phyloP scores from a whole-genome alignment of 371 early-diverging fungal species.

The Chytridiales sp. region DNA sequence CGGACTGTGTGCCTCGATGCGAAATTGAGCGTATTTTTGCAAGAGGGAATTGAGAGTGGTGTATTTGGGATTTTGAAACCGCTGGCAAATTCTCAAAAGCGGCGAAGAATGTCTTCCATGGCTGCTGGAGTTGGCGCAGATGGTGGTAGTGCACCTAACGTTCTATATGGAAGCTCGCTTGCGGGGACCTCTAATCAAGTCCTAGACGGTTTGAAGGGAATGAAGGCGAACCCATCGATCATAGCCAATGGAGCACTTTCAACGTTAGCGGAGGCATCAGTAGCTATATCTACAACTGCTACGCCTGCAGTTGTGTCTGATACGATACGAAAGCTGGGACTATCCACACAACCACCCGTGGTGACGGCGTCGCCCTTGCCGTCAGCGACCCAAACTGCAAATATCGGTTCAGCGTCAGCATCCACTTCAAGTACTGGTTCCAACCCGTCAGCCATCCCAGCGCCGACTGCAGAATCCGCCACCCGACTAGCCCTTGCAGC shows the following conservation, averaged over 20 bases:
- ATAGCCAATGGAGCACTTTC: neutral
- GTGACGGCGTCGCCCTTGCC: neutral
- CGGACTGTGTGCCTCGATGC: slow-evolving; percentile 79
- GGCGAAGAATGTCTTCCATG: neutral
- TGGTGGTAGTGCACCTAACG: neutral
- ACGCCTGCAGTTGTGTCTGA: neutral
- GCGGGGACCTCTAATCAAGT: neutral
- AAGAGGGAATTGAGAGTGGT: slow-evolving; percentile 45
- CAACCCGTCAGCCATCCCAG: neutral
- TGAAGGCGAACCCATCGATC: neutral
- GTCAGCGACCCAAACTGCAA: neutral
- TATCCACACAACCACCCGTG: neutral
- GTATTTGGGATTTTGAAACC: slow-evolving; percentile 15
- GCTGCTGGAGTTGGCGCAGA: neutral
- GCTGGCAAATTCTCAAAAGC: neutral
- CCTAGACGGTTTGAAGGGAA: neutral
- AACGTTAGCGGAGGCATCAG: neutral
- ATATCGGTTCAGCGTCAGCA: neutral
- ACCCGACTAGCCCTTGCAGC: slow-evolving; percentile 11
- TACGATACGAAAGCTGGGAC: neutral
- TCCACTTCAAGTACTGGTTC: neutral
- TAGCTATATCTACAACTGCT: neutral
- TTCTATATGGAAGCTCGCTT: neutral
- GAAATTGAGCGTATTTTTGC: slow-evolving; percentile 72
- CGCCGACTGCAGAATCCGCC: slow-evolving; percentile 13